Percentiles rank a stretch among this genome's conserved stretches.
Evolutionary conservation across 495 filamentous ascomycete genomes (phyloP).

Genomic region (Sabuloglossum arenarium): DNA sequence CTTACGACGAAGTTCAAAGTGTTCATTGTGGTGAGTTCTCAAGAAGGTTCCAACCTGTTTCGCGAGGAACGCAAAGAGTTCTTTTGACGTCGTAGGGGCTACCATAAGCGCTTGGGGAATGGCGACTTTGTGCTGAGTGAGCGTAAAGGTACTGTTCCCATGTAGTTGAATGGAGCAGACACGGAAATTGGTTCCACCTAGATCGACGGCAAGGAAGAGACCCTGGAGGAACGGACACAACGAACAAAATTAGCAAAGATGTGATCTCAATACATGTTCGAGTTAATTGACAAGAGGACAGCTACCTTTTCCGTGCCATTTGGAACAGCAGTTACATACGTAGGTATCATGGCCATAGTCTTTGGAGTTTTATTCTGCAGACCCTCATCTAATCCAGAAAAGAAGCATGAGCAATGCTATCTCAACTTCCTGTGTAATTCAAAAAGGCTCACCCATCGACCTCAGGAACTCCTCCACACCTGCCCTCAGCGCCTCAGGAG

Average conservation of each 20-base stretch:
- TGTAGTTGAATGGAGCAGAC: constrained; percentile 87
- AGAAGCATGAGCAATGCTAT: neutral
- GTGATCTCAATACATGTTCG: too few species aligned
- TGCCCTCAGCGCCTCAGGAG: constrained; percentile 53
- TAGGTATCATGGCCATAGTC: constrained; percentile 85
- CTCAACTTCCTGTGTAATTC: neutral
- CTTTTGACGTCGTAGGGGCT: constrained; percentile 52
- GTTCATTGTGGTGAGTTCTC: constrained; percentile 67
- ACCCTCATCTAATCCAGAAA: constrained; percentile 40
- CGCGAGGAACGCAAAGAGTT: constrained; percentile 84
- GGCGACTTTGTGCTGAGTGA: constrained; percentile 79
- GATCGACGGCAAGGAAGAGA: constrained; percentile 84
- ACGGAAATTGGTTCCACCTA: constrained; percentile 94
- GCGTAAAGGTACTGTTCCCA: constrained; percentile 79
- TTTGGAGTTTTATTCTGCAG: constrained; percentile 46
- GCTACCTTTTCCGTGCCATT: constrained; percentile 88
- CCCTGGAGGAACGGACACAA: constrained; percentile 30
- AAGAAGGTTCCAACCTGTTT: constrained; percentile 81
- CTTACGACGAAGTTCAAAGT: constrained; percentile 45
- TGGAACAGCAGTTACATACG: constrained; percentile 85
- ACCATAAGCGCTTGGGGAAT: constrained; percentile 83
- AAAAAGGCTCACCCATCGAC: constrained; percentile 43
- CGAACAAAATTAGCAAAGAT: neutral
- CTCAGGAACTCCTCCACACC: constrained; percentile 67
- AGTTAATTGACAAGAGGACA: constrained; percentile 5